Evolutionary conservation across 2,329 filamentous ascomycete species (phyloP).

Genomic region (Clonostachys sp.): DNA sequence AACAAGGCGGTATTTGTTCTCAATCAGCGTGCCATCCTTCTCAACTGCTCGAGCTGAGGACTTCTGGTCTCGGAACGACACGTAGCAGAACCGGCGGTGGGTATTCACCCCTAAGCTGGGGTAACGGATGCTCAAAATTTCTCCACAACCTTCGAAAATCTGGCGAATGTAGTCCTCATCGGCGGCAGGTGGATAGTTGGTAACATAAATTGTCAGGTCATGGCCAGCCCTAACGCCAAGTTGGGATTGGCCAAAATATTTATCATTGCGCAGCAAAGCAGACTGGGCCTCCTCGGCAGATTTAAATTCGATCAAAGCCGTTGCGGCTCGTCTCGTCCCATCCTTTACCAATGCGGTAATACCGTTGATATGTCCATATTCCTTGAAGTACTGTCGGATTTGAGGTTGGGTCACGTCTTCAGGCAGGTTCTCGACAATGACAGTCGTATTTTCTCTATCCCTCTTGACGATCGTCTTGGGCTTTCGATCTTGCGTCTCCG

Average conservation of each 20-base stretch:
- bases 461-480: conserved; percentile 48
- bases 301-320: conserved; percentile 82
- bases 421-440: conserved; percentile 78
- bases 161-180: conserved; percentile 66
- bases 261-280: conserved; percentile 76
- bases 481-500: neutral
- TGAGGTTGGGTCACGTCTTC: conserved; percentile 63
- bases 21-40: conserved; percentile 67
- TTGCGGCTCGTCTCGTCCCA: conserved; percentile 52
- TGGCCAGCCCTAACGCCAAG: conserved; percentile 73
- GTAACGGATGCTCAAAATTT: conserved; percentile 81
- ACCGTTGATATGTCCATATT: conserved; percentile 80
- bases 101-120: conserved; percentile 88
- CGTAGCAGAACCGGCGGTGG: conserved; percentile 89
- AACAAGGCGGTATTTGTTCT: conserved; percentile 63
- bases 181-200: conserved; percentile 79
- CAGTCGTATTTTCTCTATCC: conserved; percentile 84
- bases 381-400: conserved; percentile 84
- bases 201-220: conserved; percentile 79
- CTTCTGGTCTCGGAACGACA: conserved; percentile 74
- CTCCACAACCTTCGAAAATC: conserved; percentile 71
- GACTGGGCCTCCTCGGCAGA: conserved; percentile 74
- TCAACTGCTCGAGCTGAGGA: conserved; percentile 67
- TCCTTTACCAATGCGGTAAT: conserved; percentile 62
- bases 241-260: conserved; percentile 68